Evolutionary conservation across 2,329 filamentous ascomycete genomes (phyloP).

Genomic region (Pseudocercospora ulei): DNA sequence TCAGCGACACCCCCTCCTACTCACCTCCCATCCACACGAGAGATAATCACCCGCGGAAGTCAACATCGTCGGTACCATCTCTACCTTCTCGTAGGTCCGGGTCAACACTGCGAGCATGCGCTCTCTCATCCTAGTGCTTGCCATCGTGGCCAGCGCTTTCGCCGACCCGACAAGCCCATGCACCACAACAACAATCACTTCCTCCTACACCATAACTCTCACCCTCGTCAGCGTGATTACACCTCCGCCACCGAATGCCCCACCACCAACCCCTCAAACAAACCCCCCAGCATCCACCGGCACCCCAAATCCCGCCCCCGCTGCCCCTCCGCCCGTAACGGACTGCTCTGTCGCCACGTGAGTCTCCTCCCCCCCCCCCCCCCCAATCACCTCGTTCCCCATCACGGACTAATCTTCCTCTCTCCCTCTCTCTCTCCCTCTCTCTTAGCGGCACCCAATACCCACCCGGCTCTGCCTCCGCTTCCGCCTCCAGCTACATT

Average conservation of each 20-base stretch:
- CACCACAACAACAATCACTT: conserved; percentile 11
- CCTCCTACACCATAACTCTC: conserved; percentile 10
- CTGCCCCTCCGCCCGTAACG: conserved; percentile 5
- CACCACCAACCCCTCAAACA: conserved; percentile 6
- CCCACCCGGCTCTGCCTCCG: neutral
- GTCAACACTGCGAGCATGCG: conserved; percentile 6
- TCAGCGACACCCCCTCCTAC: neutral
- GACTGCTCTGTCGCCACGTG: conserved; percentile 10
- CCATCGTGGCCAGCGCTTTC: conserved; percentile 6
- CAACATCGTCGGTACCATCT: neutral
- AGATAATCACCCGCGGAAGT: neutral
- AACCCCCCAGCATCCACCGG: neutral
- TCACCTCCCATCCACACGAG: neutral
- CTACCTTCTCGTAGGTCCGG: neutral
- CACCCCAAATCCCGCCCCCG: neutral
- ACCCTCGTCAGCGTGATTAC: neutral
- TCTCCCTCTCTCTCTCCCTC: neutral
- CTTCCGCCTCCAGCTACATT: neutral
- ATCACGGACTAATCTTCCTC: neutral
- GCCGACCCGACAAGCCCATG: conserved; percentile 4
- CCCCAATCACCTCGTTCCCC: neutral
- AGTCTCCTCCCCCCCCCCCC: neutral
- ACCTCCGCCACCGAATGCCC: conserved; percentile 6
- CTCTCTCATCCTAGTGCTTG: conserved; percentile 3
- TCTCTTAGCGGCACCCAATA: conserved; percentile 3